Evolutionary conservation across 2,329 filamentous ascomycete species (phyloP).

Genomic region (Nannizzia gypsea): DNA sequence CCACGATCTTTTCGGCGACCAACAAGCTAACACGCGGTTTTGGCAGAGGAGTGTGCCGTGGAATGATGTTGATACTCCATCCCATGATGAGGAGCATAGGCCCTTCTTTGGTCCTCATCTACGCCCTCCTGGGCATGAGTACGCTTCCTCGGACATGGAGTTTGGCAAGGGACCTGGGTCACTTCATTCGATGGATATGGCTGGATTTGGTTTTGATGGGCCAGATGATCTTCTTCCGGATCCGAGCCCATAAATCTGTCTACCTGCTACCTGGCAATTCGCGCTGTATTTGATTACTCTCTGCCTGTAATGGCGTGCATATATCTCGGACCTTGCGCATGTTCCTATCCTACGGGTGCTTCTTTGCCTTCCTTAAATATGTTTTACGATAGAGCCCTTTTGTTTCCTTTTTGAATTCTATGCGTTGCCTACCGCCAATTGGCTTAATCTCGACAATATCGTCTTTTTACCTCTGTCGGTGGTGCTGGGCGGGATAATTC

Average conservation of each 20-base stretch:
- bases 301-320: neutral
- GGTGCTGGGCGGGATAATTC: neutral
- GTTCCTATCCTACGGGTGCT: neutral
- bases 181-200: slow-evolving; percentile 36
- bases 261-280: neutral
- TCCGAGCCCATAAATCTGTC: slow-evolving; percentile 25
- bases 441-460: neutral
- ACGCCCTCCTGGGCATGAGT: slow-evolving; percentile 31
- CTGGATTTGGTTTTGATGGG: slow-evolving; percentile 33
- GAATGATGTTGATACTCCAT: slow-evolving; percentile 31
- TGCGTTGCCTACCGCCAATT: neutral
- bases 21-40: slow-evolving; percentile 35
- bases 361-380: slow-evolving; percentile 2
- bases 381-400: slow-evolving; percentile 2
- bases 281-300: neutral
- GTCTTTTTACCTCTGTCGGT: neutral
- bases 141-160: slow-evolving; percentile 35
- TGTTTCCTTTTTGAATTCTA: neutral
- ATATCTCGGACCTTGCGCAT: neutral
- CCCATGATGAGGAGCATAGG: slow-evolving; percentile 32
- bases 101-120: slow-evolving; percentile 35
- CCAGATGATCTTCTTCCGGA: slow-evolving; percentile 28
- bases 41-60: slow-evolving; percentile 33
- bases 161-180: slow-evolving; percentile 33
- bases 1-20: slow-evolving; percentile 34